Conservation (phyloP, 1,139 yeast species). For the Suhomyces chickasaworum region DNA sequence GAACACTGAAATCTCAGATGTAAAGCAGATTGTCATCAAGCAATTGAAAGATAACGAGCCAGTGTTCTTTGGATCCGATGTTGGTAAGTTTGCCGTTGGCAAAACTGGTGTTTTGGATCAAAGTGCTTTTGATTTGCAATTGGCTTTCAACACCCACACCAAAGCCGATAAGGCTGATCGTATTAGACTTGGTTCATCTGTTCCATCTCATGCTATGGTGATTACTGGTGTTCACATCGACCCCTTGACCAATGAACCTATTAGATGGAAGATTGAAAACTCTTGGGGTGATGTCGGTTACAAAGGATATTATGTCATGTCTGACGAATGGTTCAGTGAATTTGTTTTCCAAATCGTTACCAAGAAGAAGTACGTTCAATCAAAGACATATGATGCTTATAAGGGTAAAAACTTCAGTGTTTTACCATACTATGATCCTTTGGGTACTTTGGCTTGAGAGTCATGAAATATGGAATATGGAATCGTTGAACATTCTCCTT, state of each 20-base stretch:
- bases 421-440: conserved; percentile 82
- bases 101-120: conserved; percentile 69
- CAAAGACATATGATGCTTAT: conserved; percentile 48
- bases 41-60: conserved; percentile 73
- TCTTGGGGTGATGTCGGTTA: conserved; percentile 84
- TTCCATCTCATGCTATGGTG: conserved; percentile 88
- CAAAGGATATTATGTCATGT: conserved; percentile 77
- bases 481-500: not conserved
- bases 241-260: conserved; percentile 45
- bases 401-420: conserved; percentile 54
- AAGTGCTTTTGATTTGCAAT: conserved; percentile 63
- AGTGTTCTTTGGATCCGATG: conserved; percentile 83
- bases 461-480: too few relatives aligned
- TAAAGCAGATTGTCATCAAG: conserved; percentile 62
- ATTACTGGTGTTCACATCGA: conserved; percentile 70
- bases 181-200: conserved; percentile 55
- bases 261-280: conserved; percentile 82
- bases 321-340: conserved; percentile 80
- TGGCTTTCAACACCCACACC: conserved; percentile 62
- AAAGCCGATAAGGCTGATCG: conserved; percentile 52
- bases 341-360: conserved; percentile 83
- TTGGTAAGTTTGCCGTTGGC: conserved; percentile 68
- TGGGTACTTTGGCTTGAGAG: conserved; percentile 76
- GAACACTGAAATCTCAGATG: conserved; percentile 59
- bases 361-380: conserved; percentile 51